Conservation (phyloP, 225 moss, liverwort and hornwort species). For the Bryoerythrophyllum caledonicum region DNA sequence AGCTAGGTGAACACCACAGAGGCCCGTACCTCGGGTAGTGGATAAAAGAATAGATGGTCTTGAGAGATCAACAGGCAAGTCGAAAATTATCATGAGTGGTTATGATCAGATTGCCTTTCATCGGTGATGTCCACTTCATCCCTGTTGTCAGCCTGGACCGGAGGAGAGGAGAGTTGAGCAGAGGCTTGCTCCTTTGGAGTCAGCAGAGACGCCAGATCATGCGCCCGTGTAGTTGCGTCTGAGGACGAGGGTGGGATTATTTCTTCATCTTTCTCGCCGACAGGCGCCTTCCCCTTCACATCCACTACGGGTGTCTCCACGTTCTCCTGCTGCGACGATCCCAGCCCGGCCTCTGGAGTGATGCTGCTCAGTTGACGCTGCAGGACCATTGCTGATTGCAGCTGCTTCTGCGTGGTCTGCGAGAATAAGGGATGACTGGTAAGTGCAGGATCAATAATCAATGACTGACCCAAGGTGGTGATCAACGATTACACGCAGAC, state of each 20-base stretch:
- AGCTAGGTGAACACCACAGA: conserved; percentile 34
- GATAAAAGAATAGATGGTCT: conserved; percentile 36
- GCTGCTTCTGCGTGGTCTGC: conserved; percentile 79
- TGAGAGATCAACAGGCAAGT: conserved; percentile 22
- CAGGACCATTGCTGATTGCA: conserved; percentile 55
- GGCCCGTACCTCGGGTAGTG: conserved; percentile 24
- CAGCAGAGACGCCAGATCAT: conserved; percentile 51
- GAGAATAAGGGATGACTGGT: background rate
- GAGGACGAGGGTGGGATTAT: conserved; percentile 23
- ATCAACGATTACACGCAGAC: background rate
- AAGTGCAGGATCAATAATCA: background rate
- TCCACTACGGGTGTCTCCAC: conserved; percentile 38
- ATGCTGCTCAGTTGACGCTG: conserved; percentile 64
- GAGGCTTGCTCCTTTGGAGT: conserved; percentile 50
- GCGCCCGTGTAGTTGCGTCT: conserved; percentile 31
- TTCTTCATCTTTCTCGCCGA: conserved; percentile 37
- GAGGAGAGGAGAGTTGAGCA: conserved; percentile 51
- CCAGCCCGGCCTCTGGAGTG: conserved; percentile 35
- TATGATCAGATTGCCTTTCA: conserved; percentile 29
- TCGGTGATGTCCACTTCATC: conserved; percentile 34
- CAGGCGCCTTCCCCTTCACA: conserved; percentile 53
- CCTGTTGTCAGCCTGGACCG: conserved; percentile 20
- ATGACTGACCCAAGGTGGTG: background rate
- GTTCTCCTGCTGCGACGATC: conserved; percentile 26
- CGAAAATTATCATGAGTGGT: conserved; percentile 27